Base-by-base conservation (phyloP, 495 filamentous ascomycete genomes). In the Hypoxylon cercidicola region DNA sequence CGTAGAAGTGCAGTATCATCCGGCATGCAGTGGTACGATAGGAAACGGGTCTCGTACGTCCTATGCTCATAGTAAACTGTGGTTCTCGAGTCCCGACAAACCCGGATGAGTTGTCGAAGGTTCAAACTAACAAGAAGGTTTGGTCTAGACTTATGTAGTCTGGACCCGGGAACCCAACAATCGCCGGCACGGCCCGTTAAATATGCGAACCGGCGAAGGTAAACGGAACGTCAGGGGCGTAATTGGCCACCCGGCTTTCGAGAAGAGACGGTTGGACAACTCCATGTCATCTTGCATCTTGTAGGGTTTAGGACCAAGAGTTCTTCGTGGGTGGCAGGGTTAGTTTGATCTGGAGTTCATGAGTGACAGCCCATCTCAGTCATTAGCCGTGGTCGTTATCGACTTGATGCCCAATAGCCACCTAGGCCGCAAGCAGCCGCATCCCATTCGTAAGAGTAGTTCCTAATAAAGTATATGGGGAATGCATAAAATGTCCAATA, bases 111-210 rank as follows among this genome's bases (percentile, higher is more conserved):
- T 13, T 49, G 4, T 58, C 5, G 32, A 28, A 15, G 15, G n/a
- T 49, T 46, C 21, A 21, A 45, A 34, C 21, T 58, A 48, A 49
- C 15, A 34, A 53, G 8, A 44, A 45, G 34, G 28, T 60, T 60
- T 8, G 43, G 46, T 23, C 20, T 4, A 15, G 28, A 28, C 10
- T 12, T 28, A 39, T 12, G 34, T 28, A 45, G 44, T 28, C n/a
- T 20, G n/a, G 48, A 30, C n/a, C 51, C 44, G 43, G 58, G 21
- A 46, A 25, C 18, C 6, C 45, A 53, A 28, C 53, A 37, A 35
- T 48, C 6, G 43, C 41, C 64, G 64, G 64, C 46, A 58, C 64
- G 64, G 64, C 53, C 64, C 64, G 64, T 41, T 11, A 50, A 53
- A 62, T 58, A 21, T 48, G 41, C 45, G 41, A 43, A 62, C 37